Percentiles rank a stretch among this genome's conserved stretches.
Conservation (phyloP, 768 basidiomycete species). For the Mycena vulgaris region DNA sequence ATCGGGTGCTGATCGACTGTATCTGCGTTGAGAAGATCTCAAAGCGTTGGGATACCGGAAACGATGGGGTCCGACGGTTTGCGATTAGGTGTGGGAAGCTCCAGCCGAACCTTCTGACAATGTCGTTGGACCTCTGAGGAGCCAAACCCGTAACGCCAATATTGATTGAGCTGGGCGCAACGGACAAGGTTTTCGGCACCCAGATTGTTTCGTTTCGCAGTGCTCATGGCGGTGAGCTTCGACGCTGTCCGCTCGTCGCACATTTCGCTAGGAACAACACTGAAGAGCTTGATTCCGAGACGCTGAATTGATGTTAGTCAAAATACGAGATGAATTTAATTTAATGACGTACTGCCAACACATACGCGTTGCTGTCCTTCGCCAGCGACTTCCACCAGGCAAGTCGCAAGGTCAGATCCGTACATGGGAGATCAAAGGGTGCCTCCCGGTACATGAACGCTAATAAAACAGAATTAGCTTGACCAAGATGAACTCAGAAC, state of each 20-base stretch:
- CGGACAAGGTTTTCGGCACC: slow-evolving; percentile 10
- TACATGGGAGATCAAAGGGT: too few species aligned
- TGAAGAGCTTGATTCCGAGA: slow-evolving; percentile 17
- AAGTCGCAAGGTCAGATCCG: neutral
- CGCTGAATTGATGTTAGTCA: neutral
- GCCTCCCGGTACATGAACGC: slow-evolving; percentile 23
- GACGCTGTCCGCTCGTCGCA: slow-evolving; percentile 16
- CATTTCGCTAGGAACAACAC: slow-evolving; percentile 21
- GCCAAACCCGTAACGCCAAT: slow-evolving; percentile 20
- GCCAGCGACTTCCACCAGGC: slow-evolving; percentile 13
- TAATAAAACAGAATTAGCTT: neutral
- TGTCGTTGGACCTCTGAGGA: neutral
- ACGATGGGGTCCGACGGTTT: slow-evolving; percentile 18
- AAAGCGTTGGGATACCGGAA: neutral
- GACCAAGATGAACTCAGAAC: neutral
- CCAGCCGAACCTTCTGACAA: slow-evolving; percentile 16
- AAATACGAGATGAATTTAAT: neutral
- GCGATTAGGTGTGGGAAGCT: slow-evolving; percentile 3
- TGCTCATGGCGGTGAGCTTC: slow-evolving; percentile 19
- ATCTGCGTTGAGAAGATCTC: slow-evolving; percentile 15
- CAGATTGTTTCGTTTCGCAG: slow-evolving; percentile 1
- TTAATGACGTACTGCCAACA: neutral
- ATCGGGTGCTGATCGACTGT: neutral
- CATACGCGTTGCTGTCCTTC: slow-evolving; percentile 8
- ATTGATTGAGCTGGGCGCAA: slow-evolving; percentile 16